Base-by-base conservation (phyloP, 2,329 filamentous ascomycete species). In the Pleurostoma richardsiae region DNA sequence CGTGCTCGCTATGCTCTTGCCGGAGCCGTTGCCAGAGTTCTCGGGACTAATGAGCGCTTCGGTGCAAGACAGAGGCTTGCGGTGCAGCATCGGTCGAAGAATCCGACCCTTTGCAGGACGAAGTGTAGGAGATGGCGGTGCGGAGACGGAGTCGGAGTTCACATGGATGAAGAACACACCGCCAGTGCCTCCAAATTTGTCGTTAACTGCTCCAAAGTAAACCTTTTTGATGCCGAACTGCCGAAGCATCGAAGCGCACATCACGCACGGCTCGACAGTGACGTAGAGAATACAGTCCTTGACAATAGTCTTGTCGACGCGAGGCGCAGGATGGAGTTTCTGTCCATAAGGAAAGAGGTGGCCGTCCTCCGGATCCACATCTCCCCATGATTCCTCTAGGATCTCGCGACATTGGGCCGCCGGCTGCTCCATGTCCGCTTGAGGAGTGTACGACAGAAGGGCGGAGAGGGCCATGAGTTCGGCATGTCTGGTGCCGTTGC, bases 251-350 rank as follows among this genome's bases (percentile, higher is more conserved):
- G 90, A 95, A 10, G 94, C 94, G 63, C 94, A 99, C 94, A 99
- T 99, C 70, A 99, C 90, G 66, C 94, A 99, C 4, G 94, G 94
- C 69, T 99, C 95, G 45, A 99, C 92, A 0, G 94, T 99, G 42
- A 99, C 94, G 66, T 99, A 99, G 44, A 99, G 80, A 7, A 83
- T 86, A 56, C 77, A 78, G 53, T 91, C 80, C 38, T 73, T 74
- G 55, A 97, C 74, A 52, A 92, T 80, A 10, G 76, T 77, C 31
- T 81, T 77, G 45, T 85, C 77, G 54, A 94, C 78, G 44, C 75
- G 76, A 27, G 77, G 67, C 3, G 67, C 66, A 0, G 74, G 72
- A 49, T 80, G 71, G 1, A 79, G 68, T 59, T 81, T 82, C 56
- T 82, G 78, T 4, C 79, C 79, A 47, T 83, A 83, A 1, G 79